These are phyloP conservation scores for Vicia sativa DNA, from an alignment of 306 rosid genomes.

Conservation along the genomic window DNA sequence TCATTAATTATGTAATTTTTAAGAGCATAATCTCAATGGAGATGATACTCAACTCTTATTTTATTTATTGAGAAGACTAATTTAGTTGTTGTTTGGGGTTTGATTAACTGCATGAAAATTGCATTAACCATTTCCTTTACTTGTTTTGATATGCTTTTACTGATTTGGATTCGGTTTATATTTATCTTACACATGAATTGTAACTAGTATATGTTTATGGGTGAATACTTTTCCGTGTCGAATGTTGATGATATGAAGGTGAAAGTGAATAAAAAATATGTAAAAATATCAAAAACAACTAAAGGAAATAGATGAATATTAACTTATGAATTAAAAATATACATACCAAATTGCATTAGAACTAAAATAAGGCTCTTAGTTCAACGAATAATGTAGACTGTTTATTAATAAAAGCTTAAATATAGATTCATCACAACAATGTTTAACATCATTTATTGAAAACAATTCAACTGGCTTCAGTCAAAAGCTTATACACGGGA, in stretches of 20 bases:
- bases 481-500: not conserved
- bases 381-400: not conserved
- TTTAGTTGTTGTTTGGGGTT: not conserved
- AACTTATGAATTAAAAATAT: not conserved
- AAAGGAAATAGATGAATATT: not conserved
- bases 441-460: not conserved
- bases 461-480: not conserved
- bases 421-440: slow-evolving; percentile 4
- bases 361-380: not conserved
- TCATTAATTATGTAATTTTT: not conserved
- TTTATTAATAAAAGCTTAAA: not conserved
- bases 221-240: not conserved
- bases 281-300: not conserved
- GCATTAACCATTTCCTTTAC: not conserved
- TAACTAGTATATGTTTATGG: not conserved
- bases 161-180: not conserved
- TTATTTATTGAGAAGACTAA: not conserved
- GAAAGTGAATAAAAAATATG: not conserved
- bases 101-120: not conserved
- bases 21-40: not conserved
- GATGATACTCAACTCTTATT: not conserved
- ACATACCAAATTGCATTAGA: not conserved
- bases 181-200: not conserved
- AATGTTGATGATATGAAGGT: not conserved
- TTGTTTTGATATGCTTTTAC: not conserved